Percentiles rank a stretch among this genome's conserved stretches.
Conservation (phyloP, 768 basidiomycete species). For the Tephrocybe rancida region DNA sequence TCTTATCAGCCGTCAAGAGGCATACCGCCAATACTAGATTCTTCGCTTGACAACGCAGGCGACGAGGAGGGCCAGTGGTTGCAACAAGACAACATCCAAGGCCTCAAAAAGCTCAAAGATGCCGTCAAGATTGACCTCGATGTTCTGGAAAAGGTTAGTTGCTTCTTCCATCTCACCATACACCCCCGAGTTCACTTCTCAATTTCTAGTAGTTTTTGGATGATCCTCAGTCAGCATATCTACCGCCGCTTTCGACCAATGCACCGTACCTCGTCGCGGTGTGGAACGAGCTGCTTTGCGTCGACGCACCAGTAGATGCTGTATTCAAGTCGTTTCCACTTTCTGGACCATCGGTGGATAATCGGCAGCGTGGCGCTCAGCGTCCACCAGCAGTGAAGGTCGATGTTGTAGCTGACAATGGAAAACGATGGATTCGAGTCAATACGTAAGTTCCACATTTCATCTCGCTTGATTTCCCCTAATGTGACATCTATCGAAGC, state of each 20-base stretch:
- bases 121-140: constrained; percentile 47
- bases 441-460: constrained; percentile 68
- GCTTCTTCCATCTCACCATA: background rate
- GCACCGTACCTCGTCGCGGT: constrained; percentile 81
- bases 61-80: constrained; percentile 43
- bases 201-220: constrained; percentile 63
- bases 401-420: constrained; percentile 78
- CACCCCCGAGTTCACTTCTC: constrained; percentile 11
- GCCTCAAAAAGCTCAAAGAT: constrained; percentile 48
- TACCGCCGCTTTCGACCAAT: constrained; percentile 68
- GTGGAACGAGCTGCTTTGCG: constrained; percentile 75
- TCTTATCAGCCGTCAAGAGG: constrained; percentile 39
- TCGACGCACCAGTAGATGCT: constrained; percentile 55
- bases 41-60: constrained; percentile 35
- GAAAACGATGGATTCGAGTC: constrained; percentile 78
- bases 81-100: constrained; percentile 44
- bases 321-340: constrained; percentile 58
- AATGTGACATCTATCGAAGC: constrained; percentile 38
- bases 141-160: constrained; percentile 44
- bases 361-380: constrained; percentile 22
- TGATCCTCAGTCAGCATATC: constrained; percentile 42
- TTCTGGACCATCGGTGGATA: constrained; percentile 12
- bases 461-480: background rate
- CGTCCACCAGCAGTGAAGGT: constrained; percentile 60
- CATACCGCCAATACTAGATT: constrained; percentile 48